Percentiles rank a stretch among this genome's conserved stretches.
Evolutionary conservation across 2,329 filamentous ascomycete species (phyloP).

Genomic region (Microdochium bolleyi): DNA sequence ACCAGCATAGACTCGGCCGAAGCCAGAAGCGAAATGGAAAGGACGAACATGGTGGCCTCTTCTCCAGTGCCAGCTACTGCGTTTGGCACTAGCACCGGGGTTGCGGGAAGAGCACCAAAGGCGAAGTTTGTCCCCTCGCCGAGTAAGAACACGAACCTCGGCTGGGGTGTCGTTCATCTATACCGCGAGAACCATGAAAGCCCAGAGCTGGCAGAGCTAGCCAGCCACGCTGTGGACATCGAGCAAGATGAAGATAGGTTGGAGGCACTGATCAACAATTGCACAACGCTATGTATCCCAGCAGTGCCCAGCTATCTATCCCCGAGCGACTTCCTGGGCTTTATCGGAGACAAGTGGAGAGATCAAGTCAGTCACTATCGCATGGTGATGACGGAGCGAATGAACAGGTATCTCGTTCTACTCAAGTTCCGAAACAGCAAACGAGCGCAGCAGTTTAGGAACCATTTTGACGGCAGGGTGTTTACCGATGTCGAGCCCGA

Average conservation of each 20-base stretch:
- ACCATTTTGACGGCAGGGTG: slow-evolving; percentile 83
- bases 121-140: slow-evolving; percentile 68
- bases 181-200: slow-evolving; percentile 81
- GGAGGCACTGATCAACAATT: slow-evolving; percentile 41
- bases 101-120: slow-evolving; percentile 70
- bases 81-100: slow-evolving; percentile 46
- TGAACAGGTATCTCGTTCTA: slow-evolving; percentile 90
- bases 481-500: slow-evolving; percentile 95
- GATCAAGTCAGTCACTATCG: slow-evolving; percentile 86
- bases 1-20: slow-evolving; percentile 69
- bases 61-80: slow-evolving; percentile 40
- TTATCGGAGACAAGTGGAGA: slow-evolving; percentile 80
- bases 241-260: slow-evolving; percentile 17
- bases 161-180: slow-evolving; percentile 90
- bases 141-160: slow-evolving; percentile 66
- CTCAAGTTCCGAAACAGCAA: slow-evolving; percentile 81
- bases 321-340: slow-evolving; percentile 82
- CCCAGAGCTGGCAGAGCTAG: slow-evolving; percentile 36
- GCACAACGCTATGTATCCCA: slow-evolving; percentile 84
- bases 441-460: slow-evolving; percentile 72
- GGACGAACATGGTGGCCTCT: slow-evolving; percentile 27
- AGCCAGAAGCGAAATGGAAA: slow-evolving; percentile 15
- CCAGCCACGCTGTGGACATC: slow-evolving; percentile 14
- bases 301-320: slow-evolving; percentile 93
- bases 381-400: slow-evolving; percentile 81